Percentiles rank a stretch among this genome's conserved stretches.
Conservation (phyloP, 148 eudicot species). For the Chenopodium quinoa region DNA sequence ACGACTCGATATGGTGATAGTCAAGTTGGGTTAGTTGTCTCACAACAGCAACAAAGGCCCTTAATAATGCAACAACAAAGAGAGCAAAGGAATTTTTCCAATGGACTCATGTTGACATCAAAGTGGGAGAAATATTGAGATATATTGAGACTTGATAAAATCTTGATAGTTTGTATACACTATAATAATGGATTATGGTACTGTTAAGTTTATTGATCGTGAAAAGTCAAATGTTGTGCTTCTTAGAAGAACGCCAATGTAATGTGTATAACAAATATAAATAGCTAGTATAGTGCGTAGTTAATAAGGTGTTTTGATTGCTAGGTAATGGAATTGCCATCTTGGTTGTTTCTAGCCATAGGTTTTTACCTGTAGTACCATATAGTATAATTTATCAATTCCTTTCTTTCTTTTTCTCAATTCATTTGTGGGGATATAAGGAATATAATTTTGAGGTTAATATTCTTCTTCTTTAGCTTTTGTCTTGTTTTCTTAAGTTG, state of each 20-base stretch:
- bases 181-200: background rate
- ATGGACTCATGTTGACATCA: constrained; percentile 27
- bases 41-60: constrained; percentile 29
- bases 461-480: background rate
- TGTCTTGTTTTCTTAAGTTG: background rate
- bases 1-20: constrained; percentile 11
- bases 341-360: background rate
- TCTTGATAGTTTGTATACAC: background rate
- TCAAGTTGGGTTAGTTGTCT: constrained; percentile 25
- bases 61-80: constrained; percentile 27
- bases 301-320: background rate
- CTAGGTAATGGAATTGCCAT: constrained; percentile 4
- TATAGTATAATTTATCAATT: background rate
- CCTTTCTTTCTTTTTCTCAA: background rate
- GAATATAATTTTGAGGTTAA: background rate
- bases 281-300: background rate
- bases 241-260: constrained; percentile 2
- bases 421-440: background rate
- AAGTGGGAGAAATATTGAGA: constrained; percentile 42
- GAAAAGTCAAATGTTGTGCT: background rate
- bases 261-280: constrained; percentile 10
- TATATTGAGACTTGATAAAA: background rate
- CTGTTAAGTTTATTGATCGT: background rate
- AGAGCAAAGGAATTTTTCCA: constrained; percentile 26
- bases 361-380: background rate